These are phyloP conservation scores for Coemansia sp. DNA, from an alignment of 371 early-diverging fungal species.

Conservation along the genomic window DNA sequence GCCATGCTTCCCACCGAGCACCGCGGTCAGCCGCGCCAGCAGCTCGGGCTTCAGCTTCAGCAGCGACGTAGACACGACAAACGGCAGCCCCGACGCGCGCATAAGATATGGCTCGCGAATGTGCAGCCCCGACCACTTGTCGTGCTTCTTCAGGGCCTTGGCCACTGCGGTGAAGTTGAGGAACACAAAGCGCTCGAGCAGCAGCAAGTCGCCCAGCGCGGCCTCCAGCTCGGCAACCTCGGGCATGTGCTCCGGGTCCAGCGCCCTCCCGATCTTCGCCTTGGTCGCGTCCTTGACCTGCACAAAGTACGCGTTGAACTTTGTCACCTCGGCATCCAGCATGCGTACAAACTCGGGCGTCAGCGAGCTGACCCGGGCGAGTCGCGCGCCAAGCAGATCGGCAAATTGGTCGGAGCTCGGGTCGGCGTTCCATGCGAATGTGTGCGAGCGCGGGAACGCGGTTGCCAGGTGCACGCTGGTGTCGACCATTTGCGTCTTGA, in stretches of 20 bases:
- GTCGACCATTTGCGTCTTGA: slow-evolving; percentile 59
- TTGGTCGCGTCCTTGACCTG: slow-evolving; percentile 53
- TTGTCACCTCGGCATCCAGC: slow-evolving; percentile 63
- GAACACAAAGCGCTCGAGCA: slow-evolving; percentile 68
- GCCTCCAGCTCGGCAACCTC: slow-evolving; percentile 19
- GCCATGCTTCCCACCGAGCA: slow-evolving; percentile 43
- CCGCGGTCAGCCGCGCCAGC: slow-evolving; percentile 56
- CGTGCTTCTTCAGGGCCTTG: slow-evolving; percentile 83
- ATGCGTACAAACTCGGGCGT: slow-evolving; percentile 62
- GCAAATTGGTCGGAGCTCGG: slow-evolving; percentile 45
- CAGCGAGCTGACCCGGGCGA: slow-evolving; percentile 52
- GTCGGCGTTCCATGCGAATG: slow-evolving; percentile 29
- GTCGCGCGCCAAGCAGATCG: slow-evolving; percentile 53
- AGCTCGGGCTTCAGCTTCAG: slow-evolving; percentile 64
- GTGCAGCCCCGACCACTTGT: slow-evolving; percentile 72
- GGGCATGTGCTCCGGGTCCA: slow-evolving; percentile 9
- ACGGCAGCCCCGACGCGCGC: slow-evolving; percentile 62
- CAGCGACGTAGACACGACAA: slow-evolving; percentile 63
- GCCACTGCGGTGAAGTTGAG: slow-evolving; percentile 76
- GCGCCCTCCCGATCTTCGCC: slow-evolving; percentile 44
- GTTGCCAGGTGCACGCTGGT: slow-evolving; percentile 52
- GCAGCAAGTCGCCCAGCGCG: slow-evolving; percentile 60
- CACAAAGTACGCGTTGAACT: slow-evolving; percentile 53
- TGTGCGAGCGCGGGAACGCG: slow-evolving; percentile 33
- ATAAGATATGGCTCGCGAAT: slow-evolving; percentile 72